A percentile compares a stretch with the other conserved stretches of the same genome.
Conservation (phyloP, 768 basidiomycete genomes). For the Boletellus ananiceps region DNA sequence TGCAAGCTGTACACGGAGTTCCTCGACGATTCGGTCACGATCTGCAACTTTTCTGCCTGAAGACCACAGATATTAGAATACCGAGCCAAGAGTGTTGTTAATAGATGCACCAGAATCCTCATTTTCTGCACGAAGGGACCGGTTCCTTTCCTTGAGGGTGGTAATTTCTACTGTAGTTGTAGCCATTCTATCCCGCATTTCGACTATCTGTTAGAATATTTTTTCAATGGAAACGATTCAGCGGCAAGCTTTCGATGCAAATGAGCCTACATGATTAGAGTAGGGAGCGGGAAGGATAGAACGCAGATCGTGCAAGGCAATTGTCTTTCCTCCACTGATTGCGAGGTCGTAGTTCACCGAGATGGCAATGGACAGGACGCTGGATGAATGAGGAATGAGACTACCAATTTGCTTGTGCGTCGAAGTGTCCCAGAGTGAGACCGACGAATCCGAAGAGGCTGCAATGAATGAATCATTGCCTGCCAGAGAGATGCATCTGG, state of each 20-base stretch:
- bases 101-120: background rate
- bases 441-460: background rate
- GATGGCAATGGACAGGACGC: background rate
- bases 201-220: background rate
- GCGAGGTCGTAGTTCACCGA: background rate
- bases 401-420: conserved; percentile 3
- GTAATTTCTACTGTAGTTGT: background rate
- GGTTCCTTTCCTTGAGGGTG: background rate
- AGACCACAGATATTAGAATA: background rate
- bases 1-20: background rate
- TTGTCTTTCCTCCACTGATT: background rate
- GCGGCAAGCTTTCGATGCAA: no score
- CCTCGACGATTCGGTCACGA: background rate
- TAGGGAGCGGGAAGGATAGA: background rate
- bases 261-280: background rate
- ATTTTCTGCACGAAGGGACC: background rate
- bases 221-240: background rate
- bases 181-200: background rate
- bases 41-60: background rate
- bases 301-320: background rate
- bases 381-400: background rate
- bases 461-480: conserved; percentile 1
- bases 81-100: background rate
- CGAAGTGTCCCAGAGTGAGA: conserved; percentile 8
- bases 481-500: background rate